These are phyloP conservation scores for Skeletonema grethae DNA, from an alignment of 108 stramenopile species.

Conservation along the genomic window DNA sequence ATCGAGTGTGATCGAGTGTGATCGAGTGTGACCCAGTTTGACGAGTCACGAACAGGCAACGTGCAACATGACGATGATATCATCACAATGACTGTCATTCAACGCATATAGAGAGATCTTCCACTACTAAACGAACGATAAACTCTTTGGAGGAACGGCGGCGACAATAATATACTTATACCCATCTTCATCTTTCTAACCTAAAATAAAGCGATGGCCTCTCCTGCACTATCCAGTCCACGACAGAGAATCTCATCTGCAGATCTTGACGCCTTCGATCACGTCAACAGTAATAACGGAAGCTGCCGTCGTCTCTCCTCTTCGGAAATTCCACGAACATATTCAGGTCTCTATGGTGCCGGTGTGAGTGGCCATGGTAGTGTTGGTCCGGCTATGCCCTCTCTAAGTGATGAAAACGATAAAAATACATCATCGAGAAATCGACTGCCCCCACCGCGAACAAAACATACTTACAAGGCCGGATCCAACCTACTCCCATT, in stretches of 20 bases:
- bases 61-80: too few species aligned
- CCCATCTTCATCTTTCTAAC: too few species aligned
- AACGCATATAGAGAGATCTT: too few species aligned
- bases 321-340: slow-evolving; percentile 76
- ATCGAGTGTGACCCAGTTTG: too few species aligned
- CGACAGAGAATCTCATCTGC: slow-evolving; percentile 29
- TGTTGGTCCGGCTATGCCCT: slow-evolving; percentile 22
- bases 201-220: slow-evolving; percentile 21
- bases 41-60: too few species aligned
- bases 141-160: not conserved
- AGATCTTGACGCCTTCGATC: slow-evolving; percentile 25
- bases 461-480: not conserved
- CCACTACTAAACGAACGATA: too few species aligned
- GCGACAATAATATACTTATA: not conserved
- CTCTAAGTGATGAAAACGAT: not conserved
- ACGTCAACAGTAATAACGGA: not conserved
- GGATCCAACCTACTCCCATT: slow-evolving; percentile 71
- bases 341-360: slow-evolving; percentile 74
- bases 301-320: slow-evolving; percentile 66
- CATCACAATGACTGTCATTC: too few species aligned
- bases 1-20: too few species aligned
- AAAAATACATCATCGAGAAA: not conserved
- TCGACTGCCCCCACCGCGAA: slow-evolving; percentile 1
- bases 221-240: slow-evolving; percentile 40
- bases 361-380: slow-evolving; percentile 28